phyloP scores from a whole-genome alignment of 306 rosid genomes.

The Dalbergia oliveri region DNA sequence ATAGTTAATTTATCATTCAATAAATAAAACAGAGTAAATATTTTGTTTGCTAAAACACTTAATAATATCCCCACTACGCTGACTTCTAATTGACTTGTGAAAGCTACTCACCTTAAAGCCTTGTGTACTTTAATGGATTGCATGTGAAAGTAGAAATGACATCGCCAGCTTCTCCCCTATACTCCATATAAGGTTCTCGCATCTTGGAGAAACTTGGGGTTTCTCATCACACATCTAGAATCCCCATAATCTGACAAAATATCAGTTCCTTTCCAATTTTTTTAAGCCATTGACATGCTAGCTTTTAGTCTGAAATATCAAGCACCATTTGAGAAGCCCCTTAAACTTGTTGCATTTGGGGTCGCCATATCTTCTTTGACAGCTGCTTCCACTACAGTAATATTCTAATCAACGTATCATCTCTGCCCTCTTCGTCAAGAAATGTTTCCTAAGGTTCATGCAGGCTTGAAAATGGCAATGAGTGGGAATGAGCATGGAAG shows the following conservation, averaged over 20 bases:
- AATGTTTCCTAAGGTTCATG: conserved; percentile 66
- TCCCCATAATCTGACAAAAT: conserved; percentile 29
- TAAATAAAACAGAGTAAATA: too few relatives aligned
- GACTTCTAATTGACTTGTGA: conserved; percentile 42
- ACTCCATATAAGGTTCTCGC: conserved; percentile 47
- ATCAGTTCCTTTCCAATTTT: conserved; percentile 16
- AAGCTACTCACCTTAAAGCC: conserved; percentile 40
- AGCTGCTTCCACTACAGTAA: not conserved
- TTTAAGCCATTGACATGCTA: not conserved
- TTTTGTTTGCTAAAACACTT: too few relatives aligned
- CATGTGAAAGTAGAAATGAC: conserved; percentile 63
- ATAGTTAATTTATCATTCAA: too few relatives aligned
- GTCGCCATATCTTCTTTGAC: too few relatives aligned
- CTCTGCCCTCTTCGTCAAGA: not conserved
- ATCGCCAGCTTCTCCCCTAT: conserved; percentile 26
- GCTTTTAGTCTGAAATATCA: not conserved
- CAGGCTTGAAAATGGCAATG: conserved; percentile 54
- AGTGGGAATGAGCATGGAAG: conserved; percentile 25
- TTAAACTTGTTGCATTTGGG: conserved; percentile 9
- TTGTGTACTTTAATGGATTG: conserved; percentile 47
- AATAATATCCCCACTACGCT: too few relatives aligned
- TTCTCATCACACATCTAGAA: conserved; percentile 38
- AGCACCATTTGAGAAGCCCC: conserved; percentile 21
- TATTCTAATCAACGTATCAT: too few relatives aligned
- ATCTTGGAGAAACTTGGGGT: conserved; percentile 45